A percentile compares a stretch with the other conserved stretches of the same genome.
phyloP scores from a whole-genome alignment of 805 yeast genomes.

The Lachancea sp. region DNA sequence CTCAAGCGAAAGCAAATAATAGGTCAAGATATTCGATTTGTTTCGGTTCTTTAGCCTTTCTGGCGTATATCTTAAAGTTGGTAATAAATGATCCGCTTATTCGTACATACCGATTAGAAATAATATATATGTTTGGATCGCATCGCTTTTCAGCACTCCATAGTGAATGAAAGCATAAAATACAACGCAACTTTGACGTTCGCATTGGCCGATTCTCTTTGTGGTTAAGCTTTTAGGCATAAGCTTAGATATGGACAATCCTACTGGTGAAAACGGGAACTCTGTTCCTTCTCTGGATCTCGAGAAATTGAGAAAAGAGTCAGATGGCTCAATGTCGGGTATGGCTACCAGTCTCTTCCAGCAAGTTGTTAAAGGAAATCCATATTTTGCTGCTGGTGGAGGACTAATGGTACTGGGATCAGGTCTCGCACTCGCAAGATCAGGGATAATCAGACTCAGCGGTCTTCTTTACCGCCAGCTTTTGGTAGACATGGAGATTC shows the following conservation, averaged over 20 bases:
- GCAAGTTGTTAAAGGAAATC: constrained; percentile 62
- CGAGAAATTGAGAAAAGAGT: constrained; percentile 9
- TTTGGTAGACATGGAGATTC: constrained; percentile 87
- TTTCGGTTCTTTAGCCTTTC: too few species aligned
- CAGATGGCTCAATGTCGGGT: constrained; percentile 24
- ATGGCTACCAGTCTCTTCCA: constrained; percentile 37
- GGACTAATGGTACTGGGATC: constrained; percentile 96
- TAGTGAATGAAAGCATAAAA: too few species aligned
- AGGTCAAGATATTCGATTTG: too few species aligned
- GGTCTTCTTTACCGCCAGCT: constrained; percentile 71
- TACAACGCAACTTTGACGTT: background rate
- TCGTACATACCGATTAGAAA: too few species aligned
- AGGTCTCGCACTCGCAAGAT: constrained; percentile 68
- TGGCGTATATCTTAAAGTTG: too few species aligned
- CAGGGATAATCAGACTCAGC: constrained; percentile 56
- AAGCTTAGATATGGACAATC: background rate
- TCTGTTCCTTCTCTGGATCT: constrained; percentile 7
- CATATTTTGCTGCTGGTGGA: constrained; percentile 98
- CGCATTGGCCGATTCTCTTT: background rate
- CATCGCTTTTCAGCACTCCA: too few species aligned
- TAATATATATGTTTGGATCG: too few species aligned
- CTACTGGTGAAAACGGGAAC: background rate
- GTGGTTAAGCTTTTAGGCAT: background rate
- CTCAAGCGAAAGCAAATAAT: too few species aligned
- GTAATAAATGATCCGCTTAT: too few species aligned